Base-by-base conservation (phyloP, 2,329 filamentous ascomycete species). In the Tolypocladium capitatum region DNA sequence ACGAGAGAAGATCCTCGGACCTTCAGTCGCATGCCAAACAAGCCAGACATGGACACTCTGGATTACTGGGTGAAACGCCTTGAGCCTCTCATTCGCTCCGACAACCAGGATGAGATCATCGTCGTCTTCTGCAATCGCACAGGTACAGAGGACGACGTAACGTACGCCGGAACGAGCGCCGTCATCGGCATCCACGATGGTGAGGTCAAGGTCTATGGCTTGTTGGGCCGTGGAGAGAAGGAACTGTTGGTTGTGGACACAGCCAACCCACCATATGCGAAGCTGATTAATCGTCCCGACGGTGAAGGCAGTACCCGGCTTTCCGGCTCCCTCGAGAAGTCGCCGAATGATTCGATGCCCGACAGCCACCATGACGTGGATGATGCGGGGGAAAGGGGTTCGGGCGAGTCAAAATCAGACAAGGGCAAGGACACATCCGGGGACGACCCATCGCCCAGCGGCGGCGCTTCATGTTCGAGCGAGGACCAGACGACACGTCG, bases 1-100 rank as follows among this genome's bases (percentile, higher is more conserved):
- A 87, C 84, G 2, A 69, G 61, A 48, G 78, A 70, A 51, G 73
- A 70, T 56, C 70, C 63, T 1, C 69, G 56, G 18, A 49, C 50
- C 8, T 80, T 68, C 58, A 78, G 57, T 49, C 69, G 55, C 28
- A 67, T 53, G 53, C 76, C 76, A 0, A 60, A 72, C 1, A 75
- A 80, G 45, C 83, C 84, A 0, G 85, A 90, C 53, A 73, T 85
- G 65, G 78, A 86, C 24, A 88, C 84, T 0, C 60, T 91, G 9
- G 75, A 77, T 0, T 91, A 91, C 56, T 91, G 86, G 86, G 68
- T 87, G 0, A 74, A 78, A 18, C 74, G 86, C 0, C 70, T 91
- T 4, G 80, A 84, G 48, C 86, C 86, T 0, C 47, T 83, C 0
- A 78, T 83, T 30, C 68, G 73, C 10, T 58, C 65, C 0, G 70